These are phyloP conservation scores for Daldinia childiae DNA, from an alignment of 495 filamentous ascomycete species.

Conservation along the genomic window DNA sequence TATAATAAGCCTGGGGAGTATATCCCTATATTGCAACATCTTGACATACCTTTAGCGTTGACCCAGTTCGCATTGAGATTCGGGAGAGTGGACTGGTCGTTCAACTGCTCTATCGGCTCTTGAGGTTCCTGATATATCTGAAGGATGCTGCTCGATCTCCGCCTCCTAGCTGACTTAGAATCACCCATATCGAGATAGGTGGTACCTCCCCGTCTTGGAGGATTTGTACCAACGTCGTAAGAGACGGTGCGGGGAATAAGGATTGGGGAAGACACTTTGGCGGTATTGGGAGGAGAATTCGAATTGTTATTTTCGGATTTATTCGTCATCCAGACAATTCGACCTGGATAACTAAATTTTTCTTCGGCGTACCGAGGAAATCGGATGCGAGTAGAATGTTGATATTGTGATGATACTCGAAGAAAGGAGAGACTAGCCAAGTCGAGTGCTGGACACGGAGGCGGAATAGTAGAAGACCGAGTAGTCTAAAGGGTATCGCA, in stretches of 20 bases:
- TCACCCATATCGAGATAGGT: slow-evolving; percentile 56
- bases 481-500: slow-evolving; percentile 39
- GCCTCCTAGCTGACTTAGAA: slow-evolving; percentile 69
- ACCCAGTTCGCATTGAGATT: slow-evolving; percentile 99
- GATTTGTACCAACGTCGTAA: slow-evolving; percentile 78
- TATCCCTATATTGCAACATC: not conserved
- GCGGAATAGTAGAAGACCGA: not conserved
- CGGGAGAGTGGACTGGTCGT: slow-evolving; percentile 91
- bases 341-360: not conserved
- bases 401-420: slow-evolving; percentile 7
- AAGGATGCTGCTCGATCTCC: slow-evolving; percentile 93
- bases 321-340: slow-evolving; percentile 38
- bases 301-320: slow-evolving; percentile 26
- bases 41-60: slow-evolving; percentile 88
- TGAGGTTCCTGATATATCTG: slow-evolving; percentile 87
- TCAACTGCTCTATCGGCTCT: slow-evolving; percentile 94
- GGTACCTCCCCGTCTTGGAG: slow-evolving; percentile 59
- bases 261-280: slow-evolving; percentile 84
- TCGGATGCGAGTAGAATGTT: slow-evolving; percentile 10
- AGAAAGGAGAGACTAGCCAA: slow-evolving; percentile 6
- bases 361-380: slow-evolving; percentile 15
- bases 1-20: not conserved
- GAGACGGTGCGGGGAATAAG: slow-evolving; percentile 81
- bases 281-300: slow-evolving; percentile 66
- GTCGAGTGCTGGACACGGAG: slow-evolving; percentile 13